These are phyloP conservation scores for Spirogloea muscicola DNA, from an alignment of 139 green algal species.

Conservation along the genomic window DNA sequence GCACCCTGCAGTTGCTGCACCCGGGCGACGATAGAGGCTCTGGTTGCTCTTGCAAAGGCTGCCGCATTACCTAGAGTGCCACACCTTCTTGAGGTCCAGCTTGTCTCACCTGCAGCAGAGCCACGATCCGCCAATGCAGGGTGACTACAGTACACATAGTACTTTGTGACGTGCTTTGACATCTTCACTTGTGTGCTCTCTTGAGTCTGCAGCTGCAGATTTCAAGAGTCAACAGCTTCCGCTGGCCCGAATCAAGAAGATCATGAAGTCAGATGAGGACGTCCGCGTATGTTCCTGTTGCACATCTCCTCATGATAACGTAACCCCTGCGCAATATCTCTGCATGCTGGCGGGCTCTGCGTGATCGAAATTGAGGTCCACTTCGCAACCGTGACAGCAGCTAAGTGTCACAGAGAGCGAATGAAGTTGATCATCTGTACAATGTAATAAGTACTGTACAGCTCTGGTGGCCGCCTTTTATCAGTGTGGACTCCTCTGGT, in stretches of 20 bases:
- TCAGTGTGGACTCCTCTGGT: conserved; percentile 1
- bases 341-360: neutral
- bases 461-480: neutral
- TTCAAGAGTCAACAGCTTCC: conserved; percentile 97
- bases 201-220: conserved; percentile 58
- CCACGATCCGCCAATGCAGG: too few species aligned
- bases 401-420: neutral
- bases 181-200: neutral
- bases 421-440: neutral
- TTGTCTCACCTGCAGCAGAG: too few species aligned
- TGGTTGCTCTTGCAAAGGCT: too few species aligned
- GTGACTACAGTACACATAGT: too few species aligned
- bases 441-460: neutral
- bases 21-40: too few species aligned
- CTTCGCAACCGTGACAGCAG: neutral
- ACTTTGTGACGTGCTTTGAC: neutral
- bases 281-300: conserved; percentile 23
- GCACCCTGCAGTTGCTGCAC: too few species aligned
- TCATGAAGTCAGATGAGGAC: conserved; percentile 88
- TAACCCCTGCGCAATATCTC: neutral
- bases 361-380: neutral
- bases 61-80: too few species aligned
- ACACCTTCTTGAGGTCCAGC: too few species aligned
- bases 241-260: conserved; percentile 99
- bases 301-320: neutral